A percentile compares a stretch with the other conserved stretches of the same genome.
Evolutionary conservation across 306 rosid species (phyloP).

Genomic region (Castanospermum australe): DNA sequence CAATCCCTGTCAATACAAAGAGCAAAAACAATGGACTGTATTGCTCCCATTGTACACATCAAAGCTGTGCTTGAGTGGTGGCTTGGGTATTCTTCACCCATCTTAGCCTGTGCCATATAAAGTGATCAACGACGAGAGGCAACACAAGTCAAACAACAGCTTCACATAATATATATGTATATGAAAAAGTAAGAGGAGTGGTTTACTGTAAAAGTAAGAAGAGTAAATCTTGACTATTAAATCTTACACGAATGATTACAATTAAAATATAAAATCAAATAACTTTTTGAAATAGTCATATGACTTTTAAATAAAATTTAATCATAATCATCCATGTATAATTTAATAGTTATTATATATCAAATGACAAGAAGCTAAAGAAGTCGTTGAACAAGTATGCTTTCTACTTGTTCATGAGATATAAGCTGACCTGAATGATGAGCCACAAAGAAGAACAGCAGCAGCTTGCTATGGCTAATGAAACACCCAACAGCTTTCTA

Average conservation of each 20-base stretch:
- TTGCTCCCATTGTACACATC: constrained; percentile 18
- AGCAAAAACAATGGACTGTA: constrained; percentile 12
- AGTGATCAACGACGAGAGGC: too few species aligned
- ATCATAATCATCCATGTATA: too few species aligned
- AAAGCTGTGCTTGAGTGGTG: constrained; percentile 34
- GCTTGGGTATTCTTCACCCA: constrained; percentile 38
- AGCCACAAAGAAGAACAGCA: constrained; percentile 34
- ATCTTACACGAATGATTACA: too few species aligned
- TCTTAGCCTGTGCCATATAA: constrained; percentile 31
- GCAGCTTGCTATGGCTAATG: constrained; percentile 30
- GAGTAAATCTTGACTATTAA: too few species aligned
- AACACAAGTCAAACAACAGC: not conserved
- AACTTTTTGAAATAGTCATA: too few species aligned
- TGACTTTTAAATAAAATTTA: too few species aligned
- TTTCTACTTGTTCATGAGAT: not conserved
- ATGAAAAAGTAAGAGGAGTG: not conserved
- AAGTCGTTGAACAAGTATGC: not conserved
- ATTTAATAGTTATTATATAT: too few species aligned
- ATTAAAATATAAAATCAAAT: too few species aligned
- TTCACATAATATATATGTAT: not conserved
- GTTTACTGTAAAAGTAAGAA: too few species aligned
- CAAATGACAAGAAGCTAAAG: not conserved
- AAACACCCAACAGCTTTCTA: not conserved
- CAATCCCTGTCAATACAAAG: constrained; percentile 27
- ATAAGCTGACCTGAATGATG: constrained; percentile 42